Base-by-base conservation (phyloP, 2,329 filamentous ascomycete genomes). In the Ophiostoma novo-ulmi region DNA sequence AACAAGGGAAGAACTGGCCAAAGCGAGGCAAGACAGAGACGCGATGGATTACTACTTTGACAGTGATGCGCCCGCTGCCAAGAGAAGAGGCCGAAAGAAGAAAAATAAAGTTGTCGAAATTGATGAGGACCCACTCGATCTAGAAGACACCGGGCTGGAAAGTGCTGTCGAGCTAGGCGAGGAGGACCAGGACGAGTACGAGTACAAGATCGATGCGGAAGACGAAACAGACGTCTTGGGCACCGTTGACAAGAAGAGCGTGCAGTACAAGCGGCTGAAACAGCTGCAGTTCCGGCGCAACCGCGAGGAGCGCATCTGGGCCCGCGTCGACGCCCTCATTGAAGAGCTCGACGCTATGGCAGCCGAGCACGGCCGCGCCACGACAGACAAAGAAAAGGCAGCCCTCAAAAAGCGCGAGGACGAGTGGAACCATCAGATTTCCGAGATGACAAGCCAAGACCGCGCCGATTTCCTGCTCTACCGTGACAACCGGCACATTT, bases 401-500 rank as follows among this genome's bases (percentile, higher is more conserved):
- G 10, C 11, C 6, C 67, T 61, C 3, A 8, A 41, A 36, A 10
- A 8, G 31, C 65, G 58, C 36, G 72, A 72, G 22, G 52, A 48
- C 7, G 14, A 67, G 5, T 74, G 73, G 74, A 73, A 73, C 52
- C 52, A 2, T 5, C 20, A 52, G 5, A 36, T 74, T 1, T 70
- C 73, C 0, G 72, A 69, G 1, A n/a, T 75, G 35, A 68, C 68
- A 0, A 11, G 17, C 44, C 64, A 64, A 66, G 75, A 74, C 70
- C 68, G 69, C 14, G 64, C 74, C 5, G 73, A 73, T 3, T 70
- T 73, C 2, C 11, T 73, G 26, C 77, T 80, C 39, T 75, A 80
- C 67, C 80, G 82, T 39, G 88, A 91, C 75, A 87, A 88, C 75
- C 77, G 83, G 64, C 84, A 86, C 73, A 74, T 85, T 20, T 82